Percentiles rank a stretch among this genome's conserved stretches.
Conservation (phyloP, 768 basidiomycete genomes). For the Tricholoma furcatifolium region DNA sequence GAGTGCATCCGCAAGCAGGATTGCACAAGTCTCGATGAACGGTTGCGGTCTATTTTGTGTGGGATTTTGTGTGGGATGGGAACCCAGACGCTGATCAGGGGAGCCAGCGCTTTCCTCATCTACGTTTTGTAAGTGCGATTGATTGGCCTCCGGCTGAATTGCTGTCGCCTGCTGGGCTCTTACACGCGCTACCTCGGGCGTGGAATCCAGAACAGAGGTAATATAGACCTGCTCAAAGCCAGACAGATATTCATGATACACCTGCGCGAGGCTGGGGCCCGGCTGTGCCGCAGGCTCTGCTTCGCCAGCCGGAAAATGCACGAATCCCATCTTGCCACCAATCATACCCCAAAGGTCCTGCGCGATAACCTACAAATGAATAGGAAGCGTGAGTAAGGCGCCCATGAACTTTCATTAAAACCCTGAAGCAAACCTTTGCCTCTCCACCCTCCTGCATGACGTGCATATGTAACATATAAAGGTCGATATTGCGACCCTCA, state of each 20-base stretch:
- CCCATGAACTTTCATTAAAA: constrained; percentile 2
- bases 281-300: constrained; percentile 60
- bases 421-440: constrained; percentile 45
- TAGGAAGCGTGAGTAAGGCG: not conserved
- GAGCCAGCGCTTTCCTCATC: no score
- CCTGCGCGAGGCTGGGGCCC: constrained; percentile 59
- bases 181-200: constrained; percentile 25
- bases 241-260: constrained; percentile 58
- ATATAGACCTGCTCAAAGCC: constrained; percentile 59
- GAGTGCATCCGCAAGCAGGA: no score
- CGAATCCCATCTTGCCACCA: constrained; percentile 67
- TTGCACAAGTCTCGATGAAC: no score
- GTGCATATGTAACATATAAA: constrained; percentile 54
- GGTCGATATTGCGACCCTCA: constrained; percentile 57
- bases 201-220: constrained; percentile 35
- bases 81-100: no score
- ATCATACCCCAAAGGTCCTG: constrained; percentile 65
- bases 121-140: constrained; percentile 45
- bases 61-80: no score
- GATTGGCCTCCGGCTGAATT: constrained; percentile 56
- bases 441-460: constrained; percentile 61
- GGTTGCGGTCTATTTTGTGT: no score
- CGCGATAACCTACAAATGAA: constrained; percentile 42
- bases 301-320: constrained; percentile 61
- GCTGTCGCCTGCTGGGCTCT: constrained; percentile 52